Evolutionary conservation across 129 eudicot genomes (phyloP), one percentile per base, ranked within the genome.

Genomic region (Flaveria linearis): DNA sequence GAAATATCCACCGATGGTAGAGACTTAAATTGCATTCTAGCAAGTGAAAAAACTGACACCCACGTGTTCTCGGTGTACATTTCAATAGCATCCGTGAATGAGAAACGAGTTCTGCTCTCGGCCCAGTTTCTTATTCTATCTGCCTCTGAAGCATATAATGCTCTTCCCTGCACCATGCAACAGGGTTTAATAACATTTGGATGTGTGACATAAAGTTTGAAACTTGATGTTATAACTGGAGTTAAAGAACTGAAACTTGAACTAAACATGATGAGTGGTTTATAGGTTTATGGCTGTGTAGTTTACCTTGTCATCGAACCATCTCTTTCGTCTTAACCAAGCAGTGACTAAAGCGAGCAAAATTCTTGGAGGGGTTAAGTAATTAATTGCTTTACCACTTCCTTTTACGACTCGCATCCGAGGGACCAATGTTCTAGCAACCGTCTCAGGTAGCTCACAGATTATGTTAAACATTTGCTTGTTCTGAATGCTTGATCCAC

Each of bases 381-480:
- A 84, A 78, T 81, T 89, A 36, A 91, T 85, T 46, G 96, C 99
- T 71, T 87, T 91, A 23, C 97, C 97, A 61, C 85, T 91, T 52
- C 99, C 99, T 83, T 94, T 94, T 43, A 94, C 88, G 64, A 91
- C 97, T 53, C 99, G 83, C 91, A 94, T 94, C 36, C 97, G 81
- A 68, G 99, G 99, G 69, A 91, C 99, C 82, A 94, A 80, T 14
- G 97, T 89, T 84, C 97, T 84, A 16, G 99, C 99, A 64, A 94
- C 99, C 4, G 99, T 94, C 84, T 94, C 99, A 0, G 96, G 99
- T 51, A 87, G 92, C 89, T 94, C 97, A 36, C 99, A 94, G 17
- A 94, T 94, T 70, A 94, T 94, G 72, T 91, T 94, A 26, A 94
- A 94, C 99, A 91, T 91, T 75, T 94, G 97, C 87, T 91, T 94